Evolutionary conservation across 2,329 filamentous ascomycete species (phyloP).

Genomic region (Grosmannia clavigera): DNA sequence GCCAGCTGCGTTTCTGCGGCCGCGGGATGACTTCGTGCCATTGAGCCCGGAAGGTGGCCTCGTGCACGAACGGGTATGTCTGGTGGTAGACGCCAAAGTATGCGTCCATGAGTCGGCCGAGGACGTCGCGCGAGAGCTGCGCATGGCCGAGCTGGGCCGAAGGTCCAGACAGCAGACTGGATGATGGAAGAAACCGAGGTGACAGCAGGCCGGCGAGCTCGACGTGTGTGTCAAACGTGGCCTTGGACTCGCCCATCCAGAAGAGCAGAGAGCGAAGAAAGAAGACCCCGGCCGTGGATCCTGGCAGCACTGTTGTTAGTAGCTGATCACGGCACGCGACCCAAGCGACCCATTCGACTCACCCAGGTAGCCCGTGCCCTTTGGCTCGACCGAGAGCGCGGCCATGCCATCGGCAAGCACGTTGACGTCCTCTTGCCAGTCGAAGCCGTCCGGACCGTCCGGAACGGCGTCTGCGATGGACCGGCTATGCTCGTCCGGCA

Average conservation of each 20-base stretch:
- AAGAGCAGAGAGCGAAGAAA: slow-evolving; percentile 4
- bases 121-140: background rate
- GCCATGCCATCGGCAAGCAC: slow-evolving; percentile 7
- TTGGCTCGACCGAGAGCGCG: slow-evolving; percentile 3
- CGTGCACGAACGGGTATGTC: slow-evolving; percentile 4
- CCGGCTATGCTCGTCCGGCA: background rate
- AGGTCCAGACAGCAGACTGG: background rate
- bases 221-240: background rate
- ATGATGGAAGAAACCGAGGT: no score
- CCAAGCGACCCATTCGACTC: background rate
- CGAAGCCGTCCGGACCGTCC: slow-evolving; percentile 2
- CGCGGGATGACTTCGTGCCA: slow-evolving; percentile 5
- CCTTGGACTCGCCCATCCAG: background rate
- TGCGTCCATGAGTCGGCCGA: slow-evolving; percentile 1
- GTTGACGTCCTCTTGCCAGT: slow-evolving; percentile 6
- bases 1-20: slow-evolving; percentile 1
- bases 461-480: slow-evolving; percentile 1
- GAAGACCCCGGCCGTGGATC: slow-evolving; percentile 3
- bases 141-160: background rate
- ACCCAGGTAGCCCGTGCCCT: slow-evolving; percentile 3
- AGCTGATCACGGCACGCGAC: background rate
- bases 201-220: background rate
- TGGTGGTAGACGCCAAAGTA: slow-evolving; percentile 4
- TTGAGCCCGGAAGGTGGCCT: slow-evolving; percentile 4
- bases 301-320: background rate